A percentile compares a stretch with the other conserved stretches of the same genome.
phyloP scores from a whole-genome alignment of 192 early-diverging fungal species.

The Spinellus fusiger region DNA sequence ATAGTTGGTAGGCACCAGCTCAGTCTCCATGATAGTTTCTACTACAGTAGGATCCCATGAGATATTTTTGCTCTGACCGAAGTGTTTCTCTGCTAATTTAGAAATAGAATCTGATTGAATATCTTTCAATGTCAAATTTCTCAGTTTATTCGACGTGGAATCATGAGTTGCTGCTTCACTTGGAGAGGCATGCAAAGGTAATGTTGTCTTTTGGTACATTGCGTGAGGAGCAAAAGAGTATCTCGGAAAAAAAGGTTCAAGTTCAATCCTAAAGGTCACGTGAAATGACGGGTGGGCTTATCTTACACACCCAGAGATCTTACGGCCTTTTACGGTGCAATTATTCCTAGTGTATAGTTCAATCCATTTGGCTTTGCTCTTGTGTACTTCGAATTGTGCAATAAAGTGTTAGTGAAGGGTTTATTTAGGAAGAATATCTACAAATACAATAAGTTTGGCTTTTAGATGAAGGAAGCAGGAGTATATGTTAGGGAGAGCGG shows the following conservation, averaged over 20 bases:
- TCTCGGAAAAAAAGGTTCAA: background rate
- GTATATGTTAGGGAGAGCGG: no score
- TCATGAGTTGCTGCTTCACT: constrained; percentile 26
- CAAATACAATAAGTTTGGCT: no score
- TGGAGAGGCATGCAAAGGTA: constrained; percentile 37
- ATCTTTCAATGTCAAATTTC: constrained; percentile 45
- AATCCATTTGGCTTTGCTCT: no score
- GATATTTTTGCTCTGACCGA: constrained; percentile 20
- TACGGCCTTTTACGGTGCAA: no score
- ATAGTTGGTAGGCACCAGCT: constrained; percentile 46
- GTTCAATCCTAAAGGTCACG: background rate
- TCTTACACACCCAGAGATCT: no score
- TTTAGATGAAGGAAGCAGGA: no score
- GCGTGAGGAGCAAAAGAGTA: background rate
- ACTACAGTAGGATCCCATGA: constrained; percentile 49
- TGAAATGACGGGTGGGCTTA: no score
- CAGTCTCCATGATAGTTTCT: constrained; percentile 53
- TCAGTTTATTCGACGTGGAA: constrained; percentile 7
- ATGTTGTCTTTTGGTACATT: constrained; percentile 33
- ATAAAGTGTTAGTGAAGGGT: no score
- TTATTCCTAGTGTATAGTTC: no score
- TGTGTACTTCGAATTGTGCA: no score
- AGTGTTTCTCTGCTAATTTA: constrained; percentile 35
- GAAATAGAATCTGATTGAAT: constrained; percentile 50
- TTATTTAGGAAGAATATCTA: no score